Base-by-base conservation (phyloP, 495 filamentous ascomycete species). In the Bombardia bombarda region DNA sequence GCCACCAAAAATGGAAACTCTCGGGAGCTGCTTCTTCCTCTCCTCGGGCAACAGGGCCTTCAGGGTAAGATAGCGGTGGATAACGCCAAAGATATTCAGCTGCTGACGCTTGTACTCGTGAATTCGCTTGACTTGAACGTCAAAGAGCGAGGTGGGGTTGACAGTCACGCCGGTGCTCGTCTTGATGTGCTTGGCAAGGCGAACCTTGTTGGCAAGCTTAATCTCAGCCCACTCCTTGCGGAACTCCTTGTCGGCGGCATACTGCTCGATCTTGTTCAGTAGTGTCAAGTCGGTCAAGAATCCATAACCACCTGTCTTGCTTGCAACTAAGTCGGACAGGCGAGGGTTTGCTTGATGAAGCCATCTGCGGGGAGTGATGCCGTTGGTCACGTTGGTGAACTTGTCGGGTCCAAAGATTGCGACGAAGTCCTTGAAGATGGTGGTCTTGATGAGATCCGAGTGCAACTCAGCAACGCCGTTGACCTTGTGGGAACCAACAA, bases 91-190 rank as follows among this genome's bases (percentile, higher is more conserved):
- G 58, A 98, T 96, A 69, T 98, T 98, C 56, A 98, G 80, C 60
- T 98, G 92, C 67, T 98, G 92, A 39, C 92, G 84, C 74, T 98
- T 98, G 68, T 98, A 98, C 69, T 98, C 92, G 66, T 98, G 92
- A 59, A 98, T 98, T 49, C 92, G 85, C 73, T 98, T 98, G 43
- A 97, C 92, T 61, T 98, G 92, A 8, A 98, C 83, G 56, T 98
- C 92, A 53, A 98, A 98, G 24, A 98, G 74, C 0, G 90, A 78
- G 19, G 80, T 71, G 1, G 92, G 93, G 60, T 93, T 90, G 55
- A 98, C 87, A 13, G 72, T 79, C 40, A 92, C 77, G 20, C 81
- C 80, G 4, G 79, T 84, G 5, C 80, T 83, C 12, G 75, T 69
- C 67, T 92, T 87, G 69, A 96, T 95, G 61, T 90, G 80, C 59